Conservation (phyloP, 2,329 filamentous ascomycete species). For the Pseudocercospora crystallina region DNA sequence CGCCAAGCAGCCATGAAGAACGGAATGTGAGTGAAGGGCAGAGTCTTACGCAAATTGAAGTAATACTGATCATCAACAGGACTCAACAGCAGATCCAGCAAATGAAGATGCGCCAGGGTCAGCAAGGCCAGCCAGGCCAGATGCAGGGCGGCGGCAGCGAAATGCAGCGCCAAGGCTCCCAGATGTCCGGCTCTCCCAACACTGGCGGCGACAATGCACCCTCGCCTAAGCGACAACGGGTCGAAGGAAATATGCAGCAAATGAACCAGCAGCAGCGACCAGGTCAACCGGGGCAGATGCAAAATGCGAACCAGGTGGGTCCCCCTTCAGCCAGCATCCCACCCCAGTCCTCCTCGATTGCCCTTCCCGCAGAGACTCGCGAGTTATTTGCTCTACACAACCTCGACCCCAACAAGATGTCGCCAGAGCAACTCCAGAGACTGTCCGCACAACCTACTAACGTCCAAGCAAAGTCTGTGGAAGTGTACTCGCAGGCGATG, state of each 20-base stretch:
- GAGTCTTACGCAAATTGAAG: neutral
- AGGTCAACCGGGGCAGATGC: slow-evolving; percentile 32
- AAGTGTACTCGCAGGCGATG: slow-evolving; percentile 82
- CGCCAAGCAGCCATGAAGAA: slow-evolving; percentile 25
- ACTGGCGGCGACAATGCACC: slow-evolving; percentile 70
- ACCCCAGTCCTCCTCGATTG: slow-evolving; percentile 21
- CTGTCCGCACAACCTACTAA: slow-evolving; percentile 55
- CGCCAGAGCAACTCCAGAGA: slow-evolving; percentile 70
- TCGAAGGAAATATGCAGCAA: slow-evolving; percentile 71
- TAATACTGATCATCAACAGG: slow-evolving; percentile 22
- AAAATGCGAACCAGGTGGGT: slow-evolving; percentile 36
- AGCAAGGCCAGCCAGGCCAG: slow-evolving; percentile 31
- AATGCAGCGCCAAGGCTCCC: slow-evolving; percentile 85
- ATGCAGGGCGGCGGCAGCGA: slow-evolving; percentile 62
- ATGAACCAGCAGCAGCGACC: slow-evolving; percentile 47
- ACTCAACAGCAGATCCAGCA: slow-evolving; percentile 49
- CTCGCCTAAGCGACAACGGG: slow-evolving; percentile 84
- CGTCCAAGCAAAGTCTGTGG: slow-evolving; percentile 78
- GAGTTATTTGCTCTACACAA: slow-evolving; percentile 58
- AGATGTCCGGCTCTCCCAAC: slow-evolving; percentile 76
- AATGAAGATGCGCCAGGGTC: slow-evolving; percentile 59
- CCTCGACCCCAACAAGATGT: slow-evolving; percentile 73
- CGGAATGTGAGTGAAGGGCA: slow-evolving; percentile 20
- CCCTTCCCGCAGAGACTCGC: slow-evolving; percentile 24
- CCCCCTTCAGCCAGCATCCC: slow-evolving; percentile 22